These are phyloP conservation scores for Apiotrichum gracile DNA, from an alignment of 1,284 basidiomycete genomes.

Conservation along the genomic window DNA sequence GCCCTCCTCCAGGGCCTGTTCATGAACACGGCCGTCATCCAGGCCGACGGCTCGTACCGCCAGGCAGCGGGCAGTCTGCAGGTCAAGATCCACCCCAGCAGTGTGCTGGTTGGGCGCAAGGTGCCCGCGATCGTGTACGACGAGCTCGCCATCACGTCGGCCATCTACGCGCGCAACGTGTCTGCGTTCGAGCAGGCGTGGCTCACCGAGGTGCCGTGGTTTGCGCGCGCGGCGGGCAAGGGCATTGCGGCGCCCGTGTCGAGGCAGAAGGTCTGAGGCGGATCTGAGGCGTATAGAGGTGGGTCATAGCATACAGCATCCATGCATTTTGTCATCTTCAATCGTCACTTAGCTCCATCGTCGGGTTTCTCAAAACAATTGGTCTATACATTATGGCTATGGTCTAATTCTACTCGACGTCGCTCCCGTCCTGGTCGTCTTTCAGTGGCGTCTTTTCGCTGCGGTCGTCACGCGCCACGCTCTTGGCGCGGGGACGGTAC, in stretches of 20 bases:
- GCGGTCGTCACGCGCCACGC: neutral
- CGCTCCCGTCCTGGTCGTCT: too few species aligned
- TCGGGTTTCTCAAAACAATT: too few species aligned
- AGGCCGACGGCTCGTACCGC: slow-evolving; percentile 74
- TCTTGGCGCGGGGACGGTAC: slow-evolving; percentile 9
- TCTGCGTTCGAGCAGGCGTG: slow-evolving; percentile 65
- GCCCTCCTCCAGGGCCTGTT: slow-evolving; percentile 69
- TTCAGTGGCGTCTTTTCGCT: neutral
- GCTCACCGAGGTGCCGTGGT: slow-evolving; percentile 49
- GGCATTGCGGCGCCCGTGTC: slow-evolving; percentile 7
- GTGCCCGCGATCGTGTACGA: slow-evolving; percentile 80
- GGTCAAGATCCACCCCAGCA: slow-evolving; percentile 84
- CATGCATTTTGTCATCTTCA: neutral
- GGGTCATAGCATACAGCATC: neutral
- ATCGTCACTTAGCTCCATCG: too few species aligned
- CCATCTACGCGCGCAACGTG: slow-evolving; percentile 80
- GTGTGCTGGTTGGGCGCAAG: slow-evolving; percentile 69
- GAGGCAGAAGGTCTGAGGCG: slow-evolving; percentile 1
- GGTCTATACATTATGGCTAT: too few species aligned
- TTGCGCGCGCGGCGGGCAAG: slow-evolving; percentile 26
- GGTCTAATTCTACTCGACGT: too few species aligned
- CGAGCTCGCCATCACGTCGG: slow-evolving; percentile 77
- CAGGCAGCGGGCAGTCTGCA: slow-evolving; percentile 69
- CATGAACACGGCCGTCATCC: slow-evolving; percentile 73
- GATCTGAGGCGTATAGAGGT: neutral